Evolutionary conservation across 1,139 yeast genomes (phyloP).

Genomic region (Pichia sp.): DNA sequence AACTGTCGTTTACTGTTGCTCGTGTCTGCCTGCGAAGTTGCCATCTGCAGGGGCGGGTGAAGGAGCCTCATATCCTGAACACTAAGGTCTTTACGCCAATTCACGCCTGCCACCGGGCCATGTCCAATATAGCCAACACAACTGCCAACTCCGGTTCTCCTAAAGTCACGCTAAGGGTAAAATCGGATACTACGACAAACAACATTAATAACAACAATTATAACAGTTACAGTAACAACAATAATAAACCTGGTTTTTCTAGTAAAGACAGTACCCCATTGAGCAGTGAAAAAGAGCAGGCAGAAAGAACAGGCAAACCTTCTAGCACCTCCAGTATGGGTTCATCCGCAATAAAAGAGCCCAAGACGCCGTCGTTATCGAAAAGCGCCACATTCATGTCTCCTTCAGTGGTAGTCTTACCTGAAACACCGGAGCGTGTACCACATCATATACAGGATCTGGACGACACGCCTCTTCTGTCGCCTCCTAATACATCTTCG

Average conservation of each 20-base stretch:
- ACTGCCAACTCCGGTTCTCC: background rate
- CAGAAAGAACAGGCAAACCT: background rate
- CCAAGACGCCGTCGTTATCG: slow-evolving; percentile 25
- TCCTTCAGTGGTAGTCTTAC: slow-evolving; percentile 7
- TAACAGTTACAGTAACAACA: background rate
- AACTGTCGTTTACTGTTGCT: background rate
- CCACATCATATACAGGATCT: slow-evolving; percentile 24
- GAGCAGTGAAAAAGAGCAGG: background rate
- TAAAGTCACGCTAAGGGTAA: background rate
- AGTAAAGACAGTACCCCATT: background rate
- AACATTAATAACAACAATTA: background rate
- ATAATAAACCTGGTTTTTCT: too few relatives aligned
- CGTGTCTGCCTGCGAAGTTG: background rate
- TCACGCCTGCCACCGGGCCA: background rate
- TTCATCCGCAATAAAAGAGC: slow-evolving; percentile 15
- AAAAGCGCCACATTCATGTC: slow-evolving; percentile 17
- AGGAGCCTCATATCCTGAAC: background rate
- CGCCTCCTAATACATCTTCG: slow-evolving; percentile 21
- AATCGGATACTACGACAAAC: background rate
- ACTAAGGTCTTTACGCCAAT: background rate
- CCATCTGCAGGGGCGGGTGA: background rate
- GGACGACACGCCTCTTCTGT: slow-evolving; percentile 30
- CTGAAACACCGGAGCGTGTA: slow-evolving; percentile 30
- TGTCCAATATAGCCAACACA: background rate
- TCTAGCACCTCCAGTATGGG: background rate